Evolutionary conservation across 495 filamentous ascomycete genomes (phyloP), one percentile per base, ranked within the genome.

Genomic region (Terfezia boudieri): DNA sequence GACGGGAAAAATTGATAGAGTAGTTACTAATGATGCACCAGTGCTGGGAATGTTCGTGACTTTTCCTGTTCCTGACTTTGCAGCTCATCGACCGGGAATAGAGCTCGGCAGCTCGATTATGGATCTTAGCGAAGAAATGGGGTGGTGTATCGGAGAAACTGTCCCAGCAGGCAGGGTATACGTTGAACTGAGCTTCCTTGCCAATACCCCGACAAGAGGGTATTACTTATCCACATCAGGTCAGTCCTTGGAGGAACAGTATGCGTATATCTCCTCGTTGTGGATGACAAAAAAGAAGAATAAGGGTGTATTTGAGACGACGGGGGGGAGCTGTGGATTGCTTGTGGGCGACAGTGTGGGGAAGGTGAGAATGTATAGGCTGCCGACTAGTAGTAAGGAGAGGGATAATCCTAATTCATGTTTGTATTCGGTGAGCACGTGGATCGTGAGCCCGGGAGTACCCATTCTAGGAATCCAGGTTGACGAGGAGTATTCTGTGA

Each of bases 361-460:
- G 49, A 72, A 95, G n/a, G 72, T 98, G 20, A 82, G 86, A 2
- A 73, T 82, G 0, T 94, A 87, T 67, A 79, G 84, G 12, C 66
- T 94, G 7, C 41, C 41, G 8, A 84, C 84, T 37, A 72, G 74
- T 9, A 75, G 79, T 65, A 77, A 79, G 16, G 69, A 77, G 5
- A 75, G 78, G 37, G 80, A 80, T 9, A 72, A 75, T 37, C 79
- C 81, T 17, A 78, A 80, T 58, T 72, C 74, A 38, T 76, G 78
- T 32, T 86, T 85, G 6, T 81, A 88, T 55, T 71, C 86, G 48
- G 90, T 85, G 26, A 82, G 83, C 53, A 80, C 77, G 58, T 96
- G 88, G 87, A 78, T 83, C 22, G 71, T 98, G 23, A 84, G 84
- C 58, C 92, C 90, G 2, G 90, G 90, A 46, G 85, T 98, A 6